Conservation (phyloP, 1,284 basidiomycete genomes). For the Schizopora paradoxa region DNA sequence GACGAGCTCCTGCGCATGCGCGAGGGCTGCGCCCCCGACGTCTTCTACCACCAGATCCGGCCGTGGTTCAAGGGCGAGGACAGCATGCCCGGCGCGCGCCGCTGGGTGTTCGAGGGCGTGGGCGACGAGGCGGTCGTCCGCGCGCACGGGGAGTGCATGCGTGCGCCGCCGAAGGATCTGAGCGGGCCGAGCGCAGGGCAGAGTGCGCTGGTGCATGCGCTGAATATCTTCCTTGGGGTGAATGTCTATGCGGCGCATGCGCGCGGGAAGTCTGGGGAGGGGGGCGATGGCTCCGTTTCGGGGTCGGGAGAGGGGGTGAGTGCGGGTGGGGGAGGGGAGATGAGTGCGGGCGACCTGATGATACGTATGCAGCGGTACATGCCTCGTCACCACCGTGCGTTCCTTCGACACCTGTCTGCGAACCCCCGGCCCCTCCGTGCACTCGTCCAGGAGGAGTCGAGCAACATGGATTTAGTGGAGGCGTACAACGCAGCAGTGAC, state of each 20-base stretch:
- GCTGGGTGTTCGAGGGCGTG: conserved; percentile 82
- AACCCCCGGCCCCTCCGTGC: conserved; percentile 54
- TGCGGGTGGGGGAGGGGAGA: conserved; percentile 1
- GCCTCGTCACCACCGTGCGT: conserved; percentile 86
- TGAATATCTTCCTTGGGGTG: conserved; percentile 87
- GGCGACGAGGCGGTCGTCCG: too few relatives aligned
- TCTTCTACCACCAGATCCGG: conserved; percentile 82
- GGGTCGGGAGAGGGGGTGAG: neutral
- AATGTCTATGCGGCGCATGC: conserved; percentile 43
- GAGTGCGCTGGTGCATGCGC: conserved; percentile 81
- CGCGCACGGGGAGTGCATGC: conserved; percentile 37
- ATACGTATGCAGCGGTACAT: conserved; percentile 85
- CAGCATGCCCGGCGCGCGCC: conserved; percentile 49
- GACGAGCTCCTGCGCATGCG: conserved; percentile 60
- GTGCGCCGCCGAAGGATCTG: conserved; percentile 51
- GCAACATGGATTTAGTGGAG: conserved; percentile 35
- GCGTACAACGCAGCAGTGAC: conserved; percentile 74
- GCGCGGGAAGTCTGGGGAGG: conserved; percentile 28
- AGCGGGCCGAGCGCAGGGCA: conserved; percentile 91
- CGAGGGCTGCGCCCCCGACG: conserved; percentile 69
- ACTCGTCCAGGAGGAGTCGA: conserved; percentile 36
- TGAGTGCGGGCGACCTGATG: conserved; percentile 52
- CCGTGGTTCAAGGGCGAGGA: conserved; percentile 93
- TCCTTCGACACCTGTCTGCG: conserved; percentile 75
- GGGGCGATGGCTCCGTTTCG: conserved; percentile 23